Percentiles rank a stretch among this genome's conserved stretches.
These are phyloP conservation scores for Tilletia indica DNA, from an alignment of 1,284 basidiomycete genomes.

Conservation along the genomic window DNA sequence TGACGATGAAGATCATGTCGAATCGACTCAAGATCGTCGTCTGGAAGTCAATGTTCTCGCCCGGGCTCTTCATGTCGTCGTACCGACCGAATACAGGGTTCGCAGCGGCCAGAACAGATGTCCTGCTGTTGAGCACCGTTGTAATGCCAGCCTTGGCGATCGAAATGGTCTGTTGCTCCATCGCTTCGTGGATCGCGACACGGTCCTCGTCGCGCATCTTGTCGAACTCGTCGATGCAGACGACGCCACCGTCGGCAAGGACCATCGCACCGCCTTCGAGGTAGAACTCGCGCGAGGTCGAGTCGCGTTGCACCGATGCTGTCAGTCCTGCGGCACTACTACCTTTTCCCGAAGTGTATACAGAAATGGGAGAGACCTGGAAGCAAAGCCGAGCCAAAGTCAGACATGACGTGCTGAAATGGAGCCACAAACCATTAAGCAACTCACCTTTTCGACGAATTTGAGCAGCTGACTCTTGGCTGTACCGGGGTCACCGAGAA, in stretches of 20 bases:
- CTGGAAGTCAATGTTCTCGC: conserved; percentile 98
- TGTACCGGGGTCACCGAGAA: conserved; percentile 95
- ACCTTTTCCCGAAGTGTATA: conserved; percentile 97
- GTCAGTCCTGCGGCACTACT: conserved; percentile 97
- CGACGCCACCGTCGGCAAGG: conserved; percentile 94
- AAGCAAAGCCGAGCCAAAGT: neutral
- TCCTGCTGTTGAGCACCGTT: conserved; percentile 92
- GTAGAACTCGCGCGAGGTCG: conserved; percentile 94
- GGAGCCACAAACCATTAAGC: too few species aligned
- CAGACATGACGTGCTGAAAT: too few species aligned
- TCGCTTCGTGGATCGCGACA: conserved; percentile 98
- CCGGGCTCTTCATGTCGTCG: conserved; percentile 93
- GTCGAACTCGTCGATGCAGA: conserved; percentile 99
- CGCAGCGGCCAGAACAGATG: conserved; percentile 92
- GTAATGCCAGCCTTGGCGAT: conserved; percentile 99
- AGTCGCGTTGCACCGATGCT: conserved; percentile 92
- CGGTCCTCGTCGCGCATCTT: conserved; percentile 99
- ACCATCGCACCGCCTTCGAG: conserved; percentile 99
- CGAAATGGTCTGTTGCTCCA: conserved; percentile 99
- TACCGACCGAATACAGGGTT: conserved; percentile 99
- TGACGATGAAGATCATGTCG: conserved; percentile 99
- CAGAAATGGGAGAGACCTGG: conserved; percentile 90
- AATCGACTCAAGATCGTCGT: conserved; percentile 97
- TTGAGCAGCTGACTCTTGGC: conserved; percentile 96
- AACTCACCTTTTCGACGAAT: conserved; percentile 87